These are phyloP conservation scores for Bipolaris sorokiniana DNA, from an alignment of 2,329 filamentous ascomycete species.

Conservation along the genomic window DNA sequence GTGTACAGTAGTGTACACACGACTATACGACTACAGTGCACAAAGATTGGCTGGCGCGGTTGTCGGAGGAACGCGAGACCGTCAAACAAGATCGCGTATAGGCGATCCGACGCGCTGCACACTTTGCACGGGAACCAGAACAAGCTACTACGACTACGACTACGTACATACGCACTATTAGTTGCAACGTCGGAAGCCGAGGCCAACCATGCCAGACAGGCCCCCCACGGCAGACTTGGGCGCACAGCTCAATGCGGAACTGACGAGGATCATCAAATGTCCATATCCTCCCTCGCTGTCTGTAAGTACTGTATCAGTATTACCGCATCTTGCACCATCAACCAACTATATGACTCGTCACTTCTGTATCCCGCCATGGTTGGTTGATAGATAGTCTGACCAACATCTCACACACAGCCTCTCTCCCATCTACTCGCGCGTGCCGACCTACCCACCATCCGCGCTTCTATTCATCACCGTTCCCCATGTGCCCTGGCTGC, in stretches of 20 bases:
- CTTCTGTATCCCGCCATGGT: constrained; percentile 20
- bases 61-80: constrained; percentile 21
- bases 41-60: constrained; percentile 10
- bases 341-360: constrained; percentile 32
- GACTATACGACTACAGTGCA: no score
- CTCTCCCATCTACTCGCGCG: constrained; percentile 45
- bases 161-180: no score
- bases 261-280: constrained; percentile 56
- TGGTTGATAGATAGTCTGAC: constrained; percentile 29
- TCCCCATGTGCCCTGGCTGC: constrained; percentile 58
- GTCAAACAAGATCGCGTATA: constrained; percentile 22
- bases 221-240: constrained; percentile 25
- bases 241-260: constrained; percentile 48
- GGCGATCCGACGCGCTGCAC: constrained; percentile 15
- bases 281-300: constrained; percentile 59
- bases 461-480: constrained; percentile 53
- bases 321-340: constrained; percentile 5
- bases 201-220: constrained; percentile 8
- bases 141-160: no score
- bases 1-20: no score
- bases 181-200: neutral
- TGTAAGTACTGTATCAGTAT: constrained; percentile 48
- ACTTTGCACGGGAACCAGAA: neutral
- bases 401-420: constrained; percentile 39
- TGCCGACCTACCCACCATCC: constrained; percentile 47